These are phyloP conservation scores for Trichoderma gamsii DNA, from an alignment of 495 filamentous ascomycete species.

Conservation along the genomic window DNA sequence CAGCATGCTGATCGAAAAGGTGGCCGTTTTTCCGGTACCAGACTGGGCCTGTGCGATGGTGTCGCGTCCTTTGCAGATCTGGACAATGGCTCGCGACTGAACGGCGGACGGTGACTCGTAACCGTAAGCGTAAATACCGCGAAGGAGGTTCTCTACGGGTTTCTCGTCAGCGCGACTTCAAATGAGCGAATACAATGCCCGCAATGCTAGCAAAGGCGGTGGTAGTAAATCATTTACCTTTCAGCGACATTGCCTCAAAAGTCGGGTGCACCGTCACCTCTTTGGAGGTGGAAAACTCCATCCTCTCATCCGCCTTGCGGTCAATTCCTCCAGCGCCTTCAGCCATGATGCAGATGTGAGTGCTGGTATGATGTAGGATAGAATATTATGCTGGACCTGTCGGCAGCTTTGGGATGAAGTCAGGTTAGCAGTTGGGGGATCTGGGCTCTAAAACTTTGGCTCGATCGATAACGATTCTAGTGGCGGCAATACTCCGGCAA, in stretches of 20 bases:
- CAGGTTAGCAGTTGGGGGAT: constrained; percentile 13
- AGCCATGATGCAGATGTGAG: constrained; percentile 54
- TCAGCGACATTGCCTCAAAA: constrained; percentile 58
- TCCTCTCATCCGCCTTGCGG: constrained; percentile 86
- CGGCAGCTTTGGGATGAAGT: background rate
- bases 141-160: constrained; percentile 72
- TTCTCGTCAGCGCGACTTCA: constrained; percentile 10
- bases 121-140: constrained; percentile 96
- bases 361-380: background rate
- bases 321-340: constrained; percentile 72
- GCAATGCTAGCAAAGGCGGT: background rate
- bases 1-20: constrained; percentile 96
- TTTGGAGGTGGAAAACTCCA: constrained; percentile 96
- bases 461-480: background rate
- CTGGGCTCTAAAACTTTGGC: constrained; percentile 16
- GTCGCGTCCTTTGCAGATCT: constrained; percentile 97
- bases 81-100: constrained; percentile 94
- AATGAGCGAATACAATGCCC: background rate
- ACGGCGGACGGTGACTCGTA: constrained; percentile 97
- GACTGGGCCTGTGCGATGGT: constrained; percentile 99
- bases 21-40: constrained; percentile 98
- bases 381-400: constrained; percentile 14
- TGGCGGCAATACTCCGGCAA: background rate
- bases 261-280: constrained; percentile 80
- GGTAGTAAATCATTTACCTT: constrained; percentile 39